A percentile compares a stretch with the other conserved stretches of the same genome.
Conservation (phyloP, 768 basidiomycete genomes). For the Rhodotorula toruloides region DNA sequence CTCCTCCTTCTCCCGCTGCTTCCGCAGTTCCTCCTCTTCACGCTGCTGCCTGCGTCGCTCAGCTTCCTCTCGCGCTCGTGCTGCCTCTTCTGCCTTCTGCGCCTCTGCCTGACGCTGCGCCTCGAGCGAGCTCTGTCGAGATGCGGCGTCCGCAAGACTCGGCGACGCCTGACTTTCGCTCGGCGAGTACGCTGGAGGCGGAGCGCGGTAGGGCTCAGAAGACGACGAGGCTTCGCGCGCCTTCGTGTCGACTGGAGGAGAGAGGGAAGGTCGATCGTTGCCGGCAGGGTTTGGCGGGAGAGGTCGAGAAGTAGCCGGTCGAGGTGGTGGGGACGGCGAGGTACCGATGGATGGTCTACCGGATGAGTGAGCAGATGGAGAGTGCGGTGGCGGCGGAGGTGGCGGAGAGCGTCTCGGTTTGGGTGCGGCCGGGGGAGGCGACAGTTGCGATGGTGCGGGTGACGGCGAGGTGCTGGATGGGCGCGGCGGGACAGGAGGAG, state of each 20-base stretch:
- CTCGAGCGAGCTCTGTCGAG: not conserved
- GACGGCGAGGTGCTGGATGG: not conserved
- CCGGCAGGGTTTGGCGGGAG: conserved; percentile 14
- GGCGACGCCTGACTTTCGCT: not conserved
- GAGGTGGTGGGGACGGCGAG: not conserved
- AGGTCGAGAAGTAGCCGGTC: not conserved
- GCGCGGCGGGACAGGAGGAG: too few relatives aligned
- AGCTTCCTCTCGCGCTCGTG: not conserved
- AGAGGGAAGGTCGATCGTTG: not conserved
- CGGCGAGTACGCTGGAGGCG: not conserved
- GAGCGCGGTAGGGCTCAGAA: not conserved
- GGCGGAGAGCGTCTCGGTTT: not conserved
- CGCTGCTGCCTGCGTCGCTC: not conserved
- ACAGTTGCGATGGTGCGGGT: not conserved
- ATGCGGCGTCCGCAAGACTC: not conserved
- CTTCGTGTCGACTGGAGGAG: not conserved
- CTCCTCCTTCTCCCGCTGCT: not conserved
- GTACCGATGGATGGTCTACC: too few relatives aligned
- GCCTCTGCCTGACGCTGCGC: not conserved
- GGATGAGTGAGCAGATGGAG: not conserved
- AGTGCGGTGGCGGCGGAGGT: too few relatives aligned
- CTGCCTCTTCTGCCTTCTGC: not conserved
- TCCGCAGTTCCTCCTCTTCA: not conserved
- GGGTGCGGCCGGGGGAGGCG: not conserved
- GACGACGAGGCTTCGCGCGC: not conserved